A percentile compares a stretch with the other conserved stretches of the same genome.
Conservation (phyloP, 2,329 filamentous ascomycete genomes). For the Pseudocercospora vitis region DNA sequence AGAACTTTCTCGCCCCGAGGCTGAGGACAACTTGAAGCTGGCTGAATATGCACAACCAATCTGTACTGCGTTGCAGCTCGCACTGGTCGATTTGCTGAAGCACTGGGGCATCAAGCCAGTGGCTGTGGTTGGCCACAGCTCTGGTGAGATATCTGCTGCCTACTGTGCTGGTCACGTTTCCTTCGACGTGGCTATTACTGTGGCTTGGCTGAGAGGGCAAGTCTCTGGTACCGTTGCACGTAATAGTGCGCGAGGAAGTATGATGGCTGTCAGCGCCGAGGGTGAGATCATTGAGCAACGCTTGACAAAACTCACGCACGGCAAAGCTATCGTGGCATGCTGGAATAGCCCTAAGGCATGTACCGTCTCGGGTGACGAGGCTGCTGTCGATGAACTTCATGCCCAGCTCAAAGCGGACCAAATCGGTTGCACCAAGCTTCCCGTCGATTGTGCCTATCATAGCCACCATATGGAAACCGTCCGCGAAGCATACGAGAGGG, state of each 20-base stretch:
- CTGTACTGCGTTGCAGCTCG: slow-evolving; percentile 49
- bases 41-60: slow-evolving; percentile 47
- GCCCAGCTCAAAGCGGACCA: slow-evolving; percentile 37
- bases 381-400: slow-evolving; percentile 38
- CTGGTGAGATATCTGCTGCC: slow-evolving; percentile 38
- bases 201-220: slow-evolving; percentile 26
- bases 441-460: slow-evolving; percentile 48
- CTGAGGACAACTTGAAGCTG: slow-evolving; percentile 5
- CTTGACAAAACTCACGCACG: slow-evolving; percentile 20
- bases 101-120: slow-evolving; percentile 24
- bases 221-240: slow-evolving; percentile 12
- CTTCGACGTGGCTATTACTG: slow-evolving; percentile 19
- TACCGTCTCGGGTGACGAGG: slow-evolving; percentile 48
- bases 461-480: slow-evolving; percentile 39
- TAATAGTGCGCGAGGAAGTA: slow-evolving; percentile 28
- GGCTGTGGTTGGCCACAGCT: slow-evolving; percentile 35
- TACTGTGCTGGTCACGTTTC: slow-evolving; percentile 31
- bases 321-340: slow-evolving; percentile 36
- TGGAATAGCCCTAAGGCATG: slow-evolving; percentile 45
- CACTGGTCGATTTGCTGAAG: slow-evolving; percentile 44
- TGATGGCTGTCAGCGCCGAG: slow-evolving; percentile 37
- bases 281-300: slow-evolving; percentile 29
- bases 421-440: slow-evolving; percentile 43
- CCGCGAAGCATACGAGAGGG: slow-evolving; percentile 7
- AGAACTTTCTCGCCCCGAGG: slow-evolving; percentile 24